Conservation (phyloP, 371 early-diverging fungal species). For the Saksenaea vasiformis region DNA sequence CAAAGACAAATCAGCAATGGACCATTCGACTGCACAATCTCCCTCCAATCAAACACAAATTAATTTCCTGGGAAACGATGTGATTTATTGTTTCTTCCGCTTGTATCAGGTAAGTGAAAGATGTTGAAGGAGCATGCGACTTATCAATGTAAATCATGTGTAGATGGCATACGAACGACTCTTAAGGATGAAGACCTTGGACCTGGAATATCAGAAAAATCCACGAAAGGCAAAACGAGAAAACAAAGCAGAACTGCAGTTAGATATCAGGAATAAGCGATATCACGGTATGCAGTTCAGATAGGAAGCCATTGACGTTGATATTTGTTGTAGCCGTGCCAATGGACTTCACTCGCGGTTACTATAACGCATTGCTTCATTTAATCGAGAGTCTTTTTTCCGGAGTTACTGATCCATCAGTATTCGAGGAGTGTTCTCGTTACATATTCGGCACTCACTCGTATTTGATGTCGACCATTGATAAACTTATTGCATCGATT, state of each 20-base stretch:
- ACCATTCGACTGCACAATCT: conserved; percentile 1
- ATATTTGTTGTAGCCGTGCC: conserved; percentile 29
- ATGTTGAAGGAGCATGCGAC: conserved; percentile 2
- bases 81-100: conserved; percentile 86
- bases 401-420: conserved; percentile 75
- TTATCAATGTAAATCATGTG: conserved; percentile 51
- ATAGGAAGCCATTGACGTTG: conserved; percentile 9
- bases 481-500: conserved; percentile 73
- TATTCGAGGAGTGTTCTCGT: conserved; percentile 89
- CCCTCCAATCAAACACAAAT: conserved; percentile 34
- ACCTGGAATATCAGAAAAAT: conserved; percentile 57
- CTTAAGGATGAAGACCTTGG: conserved; percentile 73
- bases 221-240: conserved; percentile 52
- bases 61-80: conserved; percentile 73
- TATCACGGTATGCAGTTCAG: conserved; percentile 32
- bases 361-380: conserved; percentile 72
- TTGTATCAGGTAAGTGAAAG: conserved; percentile 68
- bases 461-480: conserved; percentile 81
- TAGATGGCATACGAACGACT: conserved; percentile 66
- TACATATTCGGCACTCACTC: conserved; percentile 83
- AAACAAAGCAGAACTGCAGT: conserved; percentile 76
- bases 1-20: not conserved
- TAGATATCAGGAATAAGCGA: conserved; percentile 63
- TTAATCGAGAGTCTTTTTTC: conserved; percentile 71
- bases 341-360: conserved; percentile 53